These are phyloP conservation scores for Viridothelium virens DNA, from an alignment of 495 filamentous ascomycete genomes.

Conservation along the genomic window DNA sequence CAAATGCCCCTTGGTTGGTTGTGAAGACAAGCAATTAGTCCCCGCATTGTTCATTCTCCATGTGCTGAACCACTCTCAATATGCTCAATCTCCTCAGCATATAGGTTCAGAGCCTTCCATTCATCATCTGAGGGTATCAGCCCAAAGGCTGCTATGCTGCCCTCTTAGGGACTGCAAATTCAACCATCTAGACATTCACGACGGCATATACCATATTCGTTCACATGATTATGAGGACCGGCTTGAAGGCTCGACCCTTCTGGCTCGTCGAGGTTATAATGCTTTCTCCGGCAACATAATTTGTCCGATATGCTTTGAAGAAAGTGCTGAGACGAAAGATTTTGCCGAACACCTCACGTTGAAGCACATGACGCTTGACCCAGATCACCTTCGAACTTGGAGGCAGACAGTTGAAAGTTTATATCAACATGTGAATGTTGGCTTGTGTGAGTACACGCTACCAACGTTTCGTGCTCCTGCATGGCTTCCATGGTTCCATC, in stretches of 20 bases:
- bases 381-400: neutral
- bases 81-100: too few species aligned
- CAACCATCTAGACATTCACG: neutral
- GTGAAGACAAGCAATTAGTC: neutral
- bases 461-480: neutral
- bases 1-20: neutral
- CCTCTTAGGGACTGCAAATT: neutral
- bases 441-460: neutral
- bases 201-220: neutral
- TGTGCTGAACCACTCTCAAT: neutral
- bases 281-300: neutral
- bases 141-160: neutral
- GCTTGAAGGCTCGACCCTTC: neutral
- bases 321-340: neutral
- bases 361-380: neutral
- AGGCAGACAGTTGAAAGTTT: neutral
- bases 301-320: neutral
- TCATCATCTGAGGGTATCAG: neutral
- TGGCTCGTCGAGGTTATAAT: neutral
- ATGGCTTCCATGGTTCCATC: neutral
- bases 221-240: neutral
- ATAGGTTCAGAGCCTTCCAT: neutral
- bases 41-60: neutral
- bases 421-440: neutral
- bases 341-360: neutral